Evolutionary conservation across 2,329 filamentous ascomycete species (phyloP), one percentile per base, ranked within the genome.

Genomic region (Leptographium lundbergii): DNA sequence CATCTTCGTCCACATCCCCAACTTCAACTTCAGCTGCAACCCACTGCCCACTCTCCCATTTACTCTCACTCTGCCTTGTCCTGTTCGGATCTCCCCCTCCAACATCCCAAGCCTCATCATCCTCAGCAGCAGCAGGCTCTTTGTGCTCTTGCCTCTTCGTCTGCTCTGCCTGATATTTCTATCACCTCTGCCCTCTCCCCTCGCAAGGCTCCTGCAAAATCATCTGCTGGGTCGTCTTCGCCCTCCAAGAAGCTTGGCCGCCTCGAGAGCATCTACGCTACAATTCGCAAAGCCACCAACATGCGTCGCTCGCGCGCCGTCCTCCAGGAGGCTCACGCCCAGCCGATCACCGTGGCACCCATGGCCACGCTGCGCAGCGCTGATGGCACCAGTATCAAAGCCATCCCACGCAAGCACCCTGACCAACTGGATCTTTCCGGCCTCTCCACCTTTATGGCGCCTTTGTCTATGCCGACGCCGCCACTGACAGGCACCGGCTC

Each of bases 181-280:
- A 7, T 19, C 9, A 4, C 27, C 27, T 34, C 39, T n/a, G 6
- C 39, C 13, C 27, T 32, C 14, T 45, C 58, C 13, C 53, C 48
- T 10, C 48, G 36, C 29, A 58, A 57, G 25, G 25, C 24, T 11
- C 2, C 22, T 25, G 22, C 24, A 9, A 24, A 27, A 24, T 5
- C 47, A 24, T 27, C 22, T 11, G 32, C 32, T 11, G 32, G 6
- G 32, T 54, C 57, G 45, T 52, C 53, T 10, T 54, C 56, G 42
- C 50, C 27, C 27, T 29, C 56, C 57, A 67, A 66, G 47, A 69
- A 68, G 61, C 59, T 61, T 9, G 61, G 67, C 47, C 66, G 69
- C 17, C 59, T 71, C 13, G 67, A 67, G 58, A 63, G 62, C 34
- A 62, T 71, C 48, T 71, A 68, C 64, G 64, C 66, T 27, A 68